Evolutionary conservation across 108 stramenopile genomes (phyloP).

Genomic region (Parietichytrium sp.): DNA sequence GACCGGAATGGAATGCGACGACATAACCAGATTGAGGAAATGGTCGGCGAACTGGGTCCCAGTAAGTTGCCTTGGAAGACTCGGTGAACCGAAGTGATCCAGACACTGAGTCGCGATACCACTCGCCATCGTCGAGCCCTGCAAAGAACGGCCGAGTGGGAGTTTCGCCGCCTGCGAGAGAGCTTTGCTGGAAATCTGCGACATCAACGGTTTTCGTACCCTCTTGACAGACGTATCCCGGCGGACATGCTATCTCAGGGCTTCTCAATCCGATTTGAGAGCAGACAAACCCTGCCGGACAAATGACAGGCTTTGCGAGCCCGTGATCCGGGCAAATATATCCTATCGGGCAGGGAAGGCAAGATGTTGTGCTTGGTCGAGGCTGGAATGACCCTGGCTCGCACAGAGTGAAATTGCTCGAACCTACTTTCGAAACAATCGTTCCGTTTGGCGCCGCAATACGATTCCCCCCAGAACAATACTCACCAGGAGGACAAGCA

Average conservation of each 20-base stretch:
- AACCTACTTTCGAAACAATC: conserved; percentile 11
- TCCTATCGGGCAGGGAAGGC: conserved; percentile 72
- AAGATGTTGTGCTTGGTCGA: conserved; percentile 50
- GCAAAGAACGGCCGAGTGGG: background rate
- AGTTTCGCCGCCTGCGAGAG: background rate
- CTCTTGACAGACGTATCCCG: conserved; percentile 64
- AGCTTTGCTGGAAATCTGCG: background rate
- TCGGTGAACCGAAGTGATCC: background rate
- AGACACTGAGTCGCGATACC: background rate
- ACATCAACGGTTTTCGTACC: conserved; percentile 59
- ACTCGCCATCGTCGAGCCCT: background rate
- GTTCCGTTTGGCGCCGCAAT: conserved; percentile 64
- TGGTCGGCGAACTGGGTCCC: background rate
- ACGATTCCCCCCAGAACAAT: background rate
- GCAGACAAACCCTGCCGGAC: conserved; percentile 73
- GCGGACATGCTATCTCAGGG: conserved; percentile 61
- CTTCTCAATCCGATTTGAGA: conserved; percentile 55
- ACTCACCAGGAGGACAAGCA: conserved; percentile 6
- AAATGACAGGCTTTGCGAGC: conserved; percentile 58
- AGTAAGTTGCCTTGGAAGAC: background rate
- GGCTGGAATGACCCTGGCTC: conserved; percentile 75
- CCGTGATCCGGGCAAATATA: conserved; percentile 72
- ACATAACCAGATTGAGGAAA: background rate
- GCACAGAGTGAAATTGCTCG: conserved; percentile 71
- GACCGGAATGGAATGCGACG: background rate